These are phyloP conservation scores for Blastocystis sp. DNA, from an alignment of 352 stramenopile genomes.

Conservation along the genomic window DNA sequence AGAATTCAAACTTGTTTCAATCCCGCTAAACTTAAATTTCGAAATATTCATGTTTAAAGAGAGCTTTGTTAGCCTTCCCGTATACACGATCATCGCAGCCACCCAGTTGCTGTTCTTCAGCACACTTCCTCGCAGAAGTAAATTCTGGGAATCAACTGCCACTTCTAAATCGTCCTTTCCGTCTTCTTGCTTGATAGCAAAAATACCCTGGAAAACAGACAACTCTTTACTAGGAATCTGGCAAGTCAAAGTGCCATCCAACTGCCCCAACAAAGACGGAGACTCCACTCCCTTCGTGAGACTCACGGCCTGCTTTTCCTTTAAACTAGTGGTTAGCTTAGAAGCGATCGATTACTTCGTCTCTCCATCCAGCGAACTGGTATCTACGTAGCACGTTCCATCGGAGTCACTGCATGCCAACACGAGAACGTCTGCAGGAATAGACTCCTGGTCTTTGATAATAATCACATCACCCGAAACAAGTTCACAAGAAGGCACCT, in stretches of 20 bases:
- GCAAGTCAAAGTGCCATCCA: neutral
- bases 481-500: constrained; percentile 50
- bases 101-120: constrained; percentile 88
- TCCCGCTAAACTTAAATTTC: constrained; percentile 64
- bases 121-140: constrained; percentile 83
- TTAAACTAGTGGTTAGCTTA: constrained; percentile 11
- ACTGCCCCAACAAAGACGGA: neutral
- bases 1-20: constrained; percentile 59
- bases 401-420: constrained; percentile 28
- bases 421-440: constrained; percentile 60
- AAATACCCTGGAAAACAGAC: constrained; percentile 13
- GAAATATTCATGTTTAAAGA: constrained; percentile 59
- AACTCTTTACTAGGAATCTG: constrained; percentile 38
- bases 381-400: constrained; percentile 62
- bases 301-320: constrained; percentile 34
- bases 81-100: constrained; percentile 85
- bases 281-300: neutral
- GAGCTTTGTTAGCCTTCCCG: constrained; percentile 75
- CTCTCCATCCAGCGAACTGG: constrained; percentile 61
- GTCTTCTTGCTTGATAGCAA: neutral
- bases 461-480: constrained; percentile 57
- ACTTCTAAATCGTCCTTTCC: constrained; percentile 63
- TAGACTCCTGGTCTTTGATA: constrained; percentile 30
- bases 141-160: constrained; percentile 74
- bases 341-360: constrained; percentile 29